A percentile compares a stretch with the other conserved stretches of the same genome.
Evolutionary conservation across 2,329 filamentous ascomycete genomes (phyloP).

Genomic region (Phaeosphaeria sp.): DNA sequence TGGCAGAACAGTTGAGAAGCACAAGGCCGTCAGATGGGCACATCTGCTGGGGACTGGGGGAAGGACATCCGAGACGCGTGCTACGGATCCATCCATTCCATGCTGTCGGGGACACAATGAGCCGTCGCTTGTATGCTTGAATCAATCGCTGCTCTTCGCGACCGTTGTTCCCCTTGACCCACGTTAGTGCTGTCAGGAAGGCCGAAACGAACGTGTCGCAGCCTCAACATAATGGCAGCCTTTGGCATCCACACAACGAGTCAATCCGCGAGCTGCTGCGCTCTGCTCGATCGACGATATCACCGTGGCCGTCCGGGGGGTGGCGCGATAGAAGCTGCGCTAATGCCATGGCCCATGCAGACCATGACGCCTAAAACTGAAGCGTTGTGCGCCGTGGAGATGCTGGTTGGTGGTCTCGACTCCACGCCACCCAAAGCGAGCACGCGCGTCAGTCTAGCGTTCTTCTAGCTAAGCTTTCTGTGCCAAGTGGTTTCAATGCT

Average conservation of each 20-base stretch:
- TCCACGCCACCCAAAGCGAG: not conserved
- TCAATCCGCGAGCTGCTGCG: not conserved
- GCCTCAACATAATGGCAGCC: not conserved
- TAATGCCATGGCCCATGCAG: not conserved
- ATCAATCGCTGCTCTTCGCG: not conserved
- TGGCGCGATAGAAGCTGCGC: not conserved
- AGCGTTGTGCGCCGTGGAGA: not conserved
- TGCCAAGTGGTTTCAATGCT: slow-evolving; percentile 6
- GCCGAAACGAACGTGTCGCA: not conserved
- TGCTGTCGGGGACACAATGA: not conserved
- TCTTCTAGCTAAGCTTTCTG: slow-evolving; percentile 3
- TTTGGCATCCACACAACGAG: not conserved
- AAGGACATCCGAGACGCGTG: not conserved
- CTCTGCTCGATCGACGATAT: not conserved
- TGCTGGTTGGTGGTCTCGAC: slow-evolving; percentile 2
- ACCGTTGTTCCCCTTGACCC: not conserved
- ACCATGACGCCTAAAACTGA: not conserved
- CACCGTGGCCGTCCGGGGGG: not conserved
- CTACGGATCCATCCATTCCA: not conserved
- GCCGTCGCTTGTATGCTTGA: not conserved
- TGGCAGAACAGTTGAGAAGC: not conserved
- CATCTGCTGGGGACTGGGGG: not conserved
- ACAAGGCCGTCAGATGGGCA: not conserved
- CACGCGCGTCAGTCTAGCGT: slow-evolving; percentile 3
- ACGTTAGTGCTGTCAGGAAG: not conserved